Evolutionary conservation across 2,329 filamentous ascomycete genomes (phyloP), one percentile per base, ranked within the genome.

Genomic region (Cladosporium sp.): DNA sequence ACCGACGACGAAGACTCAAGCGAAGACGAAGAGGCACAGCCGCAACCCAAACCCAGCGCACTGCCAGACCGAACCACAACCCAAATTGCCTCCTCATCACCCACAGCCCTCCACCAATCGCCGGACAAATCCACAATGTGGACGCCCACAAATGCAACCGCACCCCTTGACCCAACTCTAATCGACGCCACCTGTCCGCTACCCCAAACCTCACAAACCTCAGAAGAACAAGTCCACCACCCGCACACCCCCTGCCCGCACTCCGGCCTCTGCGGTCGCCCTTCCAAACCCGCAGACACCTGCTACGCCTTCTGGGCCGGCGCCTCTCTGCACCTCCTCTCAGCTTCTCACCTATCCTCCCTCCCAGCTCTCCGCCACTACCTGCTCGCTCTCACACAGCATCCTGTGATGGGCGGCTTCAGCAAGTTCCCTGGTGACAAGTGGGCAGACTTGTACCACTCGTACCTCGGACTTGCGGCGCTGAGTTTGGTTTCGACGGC

Each of bases 281-380:
- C 85, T 71, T 97, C 96, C 77, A 99, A 99, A 74, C 82, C 87
- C 50, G 89, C 90, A 9, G 94, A 99, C 74, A 97, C 94, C 0
- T 99, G 94, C 75, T 99, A 99, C 73, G 88, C 86, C 20, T 99
- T 93, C 80, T 99, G 94, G 94, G 90, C 90, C 0, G 82, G 82
- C 3, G 91, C 85, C 1, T 85, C 91, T 52, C 72, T 67, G 30
- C 61, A 69, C 52, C 66, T 69, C 11, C 60, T 69, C 55, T 45
- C 63, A 64, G 6, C 58, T 64, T 1, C 57, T 65, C 28, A 67
- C 61, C 57, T 54, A 63, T 15, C 59, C 4, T 25, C 17, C 15
- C 19, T 45, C 20, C 14, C 54, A 8, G 64, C 66, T 1, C 45
- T 72, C 5, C 61, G 90, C n/a, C 81, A 82, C 51, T 97, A 94